phyloP scores from a whole-genome alignment of 495 filamentous ascomycete genomes.

The Aspergillus cavernicola region DNA sequence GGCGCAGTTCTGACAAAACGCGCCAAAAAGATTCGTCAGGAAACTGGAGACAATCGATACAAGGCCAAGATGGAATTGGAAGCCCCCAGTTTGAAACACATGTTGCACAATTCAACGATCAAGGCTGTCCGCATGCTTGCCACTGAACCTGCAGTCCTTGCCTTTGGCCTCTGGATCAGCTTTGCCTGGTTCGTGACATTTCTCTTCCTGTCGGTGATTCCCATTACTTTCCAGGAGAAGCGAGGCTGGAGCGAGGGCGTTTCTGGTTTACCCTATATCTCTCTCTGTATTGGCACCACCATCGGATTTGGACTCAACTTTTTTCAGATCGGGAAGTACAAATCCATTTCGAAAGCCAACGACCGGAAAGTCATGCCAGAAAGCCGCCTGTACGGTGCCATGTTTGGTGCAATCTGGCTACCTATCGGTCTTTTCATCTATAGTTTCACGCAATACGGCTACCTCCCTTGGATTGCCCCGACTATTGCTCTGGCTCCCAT shows the following conservation, averaged over 20 bases:
- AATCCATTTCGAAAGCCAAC: conserved; percentile 54
- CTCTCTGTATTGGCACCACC: conserved; percentile 61
- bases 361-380: conserved; percentile 38
- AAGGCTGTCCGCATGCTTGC: conserved; percentile 67
- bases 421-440: conserved; percentile 76
- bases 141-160: conserved; percentile 68
- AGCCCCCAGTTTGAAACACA: conserved; percentile 33
- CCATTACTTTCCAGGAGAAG: conserved; percentile 69
- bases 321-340: conserved; percentile 55
- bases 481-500: conserved; percentile 48
- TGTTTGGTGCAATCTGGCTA: conserved; percentile 65
- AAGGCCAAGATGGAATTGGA: conserved; percentile 61
- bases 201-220: conserved; percentile 70
- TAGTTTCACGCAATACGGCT: conserved; percentile 67
- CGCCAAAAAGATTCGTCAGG: conserved; percentile 52
- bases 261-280: conserved; percentile 73
- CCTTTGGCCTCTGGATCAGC: conserved; percentile 69
- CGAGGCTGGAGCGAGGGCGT: conserved; percentile 62
- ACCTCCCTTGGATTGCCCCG: conserved; percentile 62
- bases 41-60: conserved; percentile 62
- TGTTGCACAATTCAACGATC: conserved; percentile 39
- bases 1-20: conserved; percentile 51
- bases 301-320: conserved; percentile 57
- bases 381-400: conserved; percentile 57
- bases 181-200: conserved; percentile 71